phyloP scores from a whole-genome alignment of 768 basidiomycete species.

The Gymnopilus dilepis region DNA sequence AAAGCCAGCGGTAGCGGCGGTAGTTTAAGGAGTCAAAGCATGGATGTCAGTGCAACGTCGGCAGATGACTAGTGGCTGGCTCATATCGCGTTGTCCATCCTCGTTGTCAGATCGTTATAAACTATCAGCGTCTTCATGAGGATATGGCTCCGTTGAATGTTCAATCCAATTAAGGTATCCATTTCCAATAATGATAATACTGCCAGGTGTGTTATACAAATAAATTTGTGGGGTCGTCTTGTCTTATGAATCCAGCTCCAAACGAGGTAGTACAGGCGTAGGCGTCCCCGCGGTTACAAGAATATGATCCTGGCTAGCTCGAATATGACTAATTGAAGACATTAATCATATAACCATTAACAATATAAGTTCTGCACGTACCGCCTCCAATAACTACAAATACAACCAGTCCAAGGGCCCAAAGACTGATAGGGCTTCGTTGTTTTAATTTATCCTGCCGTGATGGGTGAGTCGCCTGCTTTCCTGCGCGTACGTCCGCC shows the following conservation, averaged over 20 bases:
- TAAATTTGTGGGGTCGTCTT: slow-evolving; percentile 15
- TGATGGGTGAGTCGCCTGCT: slow-evolving; percentile 75
- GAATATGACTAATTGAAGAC: slow-evolving; percentile 64
- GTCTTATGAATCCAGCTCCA: not conserved
- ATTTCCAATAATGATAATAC: slow-evolving; percentile 15
- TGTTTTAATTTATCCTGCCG: slow-evolving; percentile 74
- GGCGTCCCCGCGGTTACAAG: slow-evolving; percentile 34
- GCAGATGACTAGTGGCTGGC: slow-evolving; percentile 50
- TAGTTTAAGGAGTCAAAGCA: slow-evolving; percentile 60
- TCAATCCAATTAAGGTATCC: slow-evolving; percentile 1
- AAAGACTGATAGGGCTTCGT: slow-evolving; percentile 74
- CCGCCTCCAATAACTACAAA: slow-evolving; percentile 86
- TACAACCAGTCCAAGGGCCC: slow-evolving; percentile 74
- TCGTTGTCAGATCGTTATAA: not conserved
- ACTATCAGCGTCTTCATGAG: not conserved
- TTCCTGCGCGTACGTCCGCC: slow-evolving; percentile 71
- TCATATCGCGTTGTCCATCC: not conserved
- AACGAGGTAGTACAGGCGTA: not conserved
- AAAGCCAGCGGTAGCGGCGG: slow-evolving; percentile 41
- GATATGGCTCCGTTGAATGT: not conserved
- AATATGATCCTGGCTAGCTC: slow-evolving; percentile 72
- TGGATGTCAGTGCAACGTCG: slow-evolving; percentile 61
- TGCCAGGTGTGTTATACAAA: slow-evolving; percentile 23
- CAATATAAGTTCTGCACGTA: slow-evolving; percentile 37
- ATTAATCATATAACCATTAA: not conserved